Base-by-base conservation (phyloP, 2,329 filamentous ascomycete genomes). In the Epichloe gansuensis region DNA sequence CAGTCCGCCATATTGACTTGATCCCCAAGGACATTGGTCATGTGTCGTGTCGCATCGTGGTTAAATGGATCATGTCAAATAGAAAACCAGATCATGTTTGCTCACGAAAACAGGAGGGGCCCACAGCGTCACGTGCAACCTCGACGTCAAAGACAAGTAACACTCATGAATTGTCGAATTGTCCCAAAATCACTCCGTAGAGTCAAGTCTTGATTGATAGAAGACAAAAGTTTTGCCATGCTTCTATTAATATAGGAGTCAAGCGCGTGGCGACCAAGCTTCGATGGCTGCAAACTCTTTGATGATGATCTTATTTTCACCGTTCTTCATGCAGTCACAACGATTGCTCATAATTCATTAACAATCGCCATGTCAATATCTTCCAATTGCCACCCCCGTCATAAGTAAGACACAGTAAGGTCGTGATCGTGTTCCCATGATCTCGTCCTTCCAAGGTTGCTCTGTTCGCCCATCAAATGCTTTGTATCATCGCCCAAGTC, bases 21-120 rank as follows among this genome's bases (percentile, higher is more conserved):
- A 71, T 67, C 66, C 70, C 69, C 63, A 70, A 64, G 64, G 66
- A 71, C 72, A 74, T 74, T 68, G 60, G 63, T 68, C 67, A 73
- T 71, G 59, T 64, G 53, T 52, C 59, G 60, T 42, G 40, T 38
- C 53, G 57, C 70, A 74, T 73, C 47, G 56, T 66, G 54, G 53
- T 51, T 43, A 38, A 15, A 6, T 23, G 11, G 21, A 31, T 8
- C 15, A 6, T 45, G 34, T 21, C 23, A 25, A 47, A 15, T n/a
- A 23, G 12, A 39, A 27, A 38, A 41, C 4, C 2, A 13, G 5
- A 36, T 13, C 9, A 21, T 23, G 7, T 39, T 17, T 27, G 21
- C 12, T 4, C 9, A 38, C 34, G 43, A 40, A 53, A 31, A 31
- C 12, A 15, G 12, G 38, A 40, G 25, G 8, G 42, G 35, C 31